A percentile compares a stretch with the other conserved stretches of the same genome.
phyloP scores from a whole-genome alignment of 768 basidiomycete species.

The Termitomyces sp. region DNA sequence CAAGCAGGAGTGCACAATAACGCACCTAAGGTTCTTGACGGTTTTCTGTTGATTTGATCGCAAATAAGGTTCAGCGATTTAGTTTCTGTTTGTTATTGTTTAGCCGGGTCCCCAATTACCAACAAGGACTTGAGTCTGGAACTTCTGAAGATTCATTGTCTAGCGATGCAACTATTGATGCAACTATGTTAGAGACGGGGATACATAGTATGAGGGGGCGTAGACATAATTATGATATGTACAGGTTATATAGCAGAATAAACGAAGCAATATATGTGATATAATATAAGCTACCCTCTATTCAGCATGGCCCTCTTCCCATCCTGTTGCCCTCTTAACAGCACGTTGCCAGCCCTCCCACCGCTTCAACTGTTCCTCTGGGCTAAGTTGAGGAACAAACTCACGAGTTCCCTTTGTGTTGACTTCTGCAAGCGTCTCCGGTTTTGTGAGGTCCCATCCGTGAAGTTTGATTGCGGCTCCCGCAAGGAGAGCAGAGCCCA shows the following conservation, averaged over 20 bases:
- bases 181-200: not conserved
- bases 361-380: conserved; percentile 51
- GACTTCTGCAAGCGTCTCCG: conserved; percentile 78
- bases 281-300: not conserved
- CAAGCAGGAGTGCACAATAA: not conserved
- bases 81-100: conserved; percentile 5
- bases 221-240: not conserved
- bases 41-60: conserved; percentile 34
- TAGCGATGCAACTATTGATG: not conserved
- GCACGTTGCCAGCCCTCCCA: conserved; percentile 88
- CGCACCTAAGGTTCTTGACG: conserved; percentile 36
- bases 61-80: conserved; percentile 30
- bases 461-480: conserved; percentile 83
- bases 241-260: not conserved
- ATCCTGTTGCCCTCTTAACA: conserved; percentile 74
- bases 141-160: too few species aligned
- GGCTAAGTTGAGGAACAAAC: conserved; percentile 56
- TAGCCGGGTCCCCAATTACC: not conserved
- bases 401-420: conserved; percentile 76
- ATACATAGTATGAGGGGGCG: not conserved
- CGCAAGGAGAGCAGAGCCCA: conserved; percentile 92
- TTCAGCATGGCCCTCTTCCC: conserved; percentile 58
- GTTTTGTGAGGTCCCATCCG: conserved; percentile 86
- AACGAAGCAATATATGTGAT: not conserved
- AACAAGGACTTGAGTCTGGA: too few species aligned